Percentiles rank a stretch among this genome's conserved stretches.
These are phyloP conservation scores for Marasmius sp. DNA, from an alignment of 1,284 basidiomycete species.

Conservation along the genomic window DNA sequence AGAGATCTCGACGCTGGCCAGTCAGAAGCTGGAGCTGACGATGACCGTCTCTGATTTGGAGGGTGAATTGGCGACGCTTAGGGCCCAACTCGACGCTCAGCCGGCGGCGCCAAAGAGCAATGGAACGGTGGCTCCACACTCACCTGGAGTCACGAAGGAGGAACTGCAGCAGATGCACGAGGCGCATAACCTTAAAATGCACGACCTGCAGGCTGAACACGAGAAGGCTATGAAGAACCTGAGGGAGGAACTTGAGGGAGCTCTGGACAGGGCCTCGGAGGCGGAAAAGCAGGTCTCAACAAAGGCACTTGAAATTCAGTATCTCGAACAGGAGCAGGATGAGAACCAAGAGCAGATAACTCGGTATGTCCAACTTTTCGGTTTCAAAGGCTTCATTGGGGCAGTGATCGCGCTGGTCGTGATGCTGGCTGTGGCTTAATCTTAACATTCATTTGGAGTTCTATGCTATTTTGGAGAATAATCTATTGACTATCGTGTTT, in stretches of 20 bases:
- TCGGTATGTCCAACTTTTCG: conserved; percentile 70
- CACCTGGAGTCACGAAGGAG: conserved; percentile 64
- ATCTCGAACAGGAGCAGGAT: conserved; percentile 74
- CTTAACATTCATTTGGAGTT: conserved; percentile 21
- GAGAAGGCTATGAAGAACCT: conserved; percentile 59
- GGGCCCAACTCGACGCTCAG: conserved; percentile 52
- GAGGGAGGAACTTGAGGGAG: conserved; percentile 61
- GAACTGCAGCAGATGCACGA: conserved; percentile 74
- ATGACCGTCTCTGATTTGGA: conserved; percentile 68
- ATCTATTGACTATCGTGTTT: conserved; percentile 34
- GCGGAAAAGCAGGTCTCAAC: conserved; percentile 60
- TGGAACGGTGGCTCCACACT: conserved; percentile 44
- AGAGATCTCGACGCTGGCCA: conserved; percentile 51
- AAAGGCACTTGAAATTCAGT: conserved; percentile 77
- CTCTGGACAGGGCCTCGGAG: conserved; percentile 52
- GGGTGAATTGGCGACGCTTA: conserved; percentile 68
- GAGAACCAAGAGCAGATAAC: conserved; percentile 73
- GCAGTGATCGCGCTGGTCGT: conserved; percentile 55
- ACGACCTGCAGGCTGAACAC: conserved; percentile 74
- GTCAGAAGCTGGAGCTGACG: conserved; percentile 59
- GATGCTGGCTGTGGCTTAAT: conserved; percentile 53
- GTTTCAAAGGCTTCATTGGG: conserved; percentile 56
- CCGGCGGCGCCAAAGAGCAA: conserved; percentile 54
- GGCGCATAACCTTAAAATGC: conserved; percentile 78
- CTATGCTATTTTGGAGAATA: conserved; percentile 22